Base-by-base conservation (phyloP, 768 basidiomycete species). In the Naganishia kalamii region DNA sequence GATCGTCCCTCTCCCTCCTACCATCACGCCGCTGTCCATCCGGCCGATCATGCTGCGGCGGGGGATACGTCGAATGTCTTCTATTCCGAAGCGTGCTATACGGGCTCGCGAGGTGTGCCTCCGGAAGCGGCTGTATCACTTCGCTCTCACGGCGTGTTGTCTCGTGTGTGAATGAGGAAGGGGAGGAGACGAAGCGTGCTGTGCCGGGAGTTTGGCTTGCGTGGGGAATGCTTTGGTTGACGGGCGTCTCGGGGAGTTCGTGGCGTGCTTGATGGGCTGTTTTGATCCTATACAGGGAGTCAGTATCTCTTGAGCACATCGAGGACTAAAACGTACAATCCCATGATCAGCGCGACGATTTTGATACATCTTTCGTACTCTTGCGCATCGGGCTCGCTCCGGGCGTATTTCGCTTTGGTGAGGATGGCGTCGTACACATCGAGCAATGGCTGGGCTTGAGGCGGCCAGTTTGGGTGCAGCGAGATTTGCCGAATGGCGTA, bases 301-400 rank as follows among this genome's bases (percentile, higher is more conserved):
- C 33, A 23, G 33, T 35, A 37, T 17, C 5, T 10, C 21, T 23
- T 1, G 11, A 57, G 21, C 12, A n/a, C 12, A 44, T 5, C 3
- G 12, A 10, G 23, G 19, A 60, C 12, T 12, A 17, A 25, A 10
- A 74, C 73, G 66, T 63, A 74, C 71, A 74, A 70, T 23, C 72
- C 61, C 41, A 73, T 52, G 4, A 76, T 65, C 27, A 75, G 66
- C 48, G 73, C 70, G 5, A 76, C 71, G 13, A 77, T 64, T 65
- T 73, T 75, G 50, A 74, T 69, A 33, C 66, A 69, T 17, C 73
- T 71, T 51, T 69, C 73, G 15, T 73, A 75, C 47, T 76, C 72
- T 27, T 59, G 65, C 60, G 74, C 75, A 27, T 27, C 66, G 29
- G 76, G 76, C 57, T 77, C 76, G 15, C 69, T 65, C 15, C 70